Percentiles rank a stretch among this genome's conserved stretches.
These are phyloP conservation scores for Zostera marina DNA, from an alignment of 116 monocot species.

Conservation along the genomic window DNA sequence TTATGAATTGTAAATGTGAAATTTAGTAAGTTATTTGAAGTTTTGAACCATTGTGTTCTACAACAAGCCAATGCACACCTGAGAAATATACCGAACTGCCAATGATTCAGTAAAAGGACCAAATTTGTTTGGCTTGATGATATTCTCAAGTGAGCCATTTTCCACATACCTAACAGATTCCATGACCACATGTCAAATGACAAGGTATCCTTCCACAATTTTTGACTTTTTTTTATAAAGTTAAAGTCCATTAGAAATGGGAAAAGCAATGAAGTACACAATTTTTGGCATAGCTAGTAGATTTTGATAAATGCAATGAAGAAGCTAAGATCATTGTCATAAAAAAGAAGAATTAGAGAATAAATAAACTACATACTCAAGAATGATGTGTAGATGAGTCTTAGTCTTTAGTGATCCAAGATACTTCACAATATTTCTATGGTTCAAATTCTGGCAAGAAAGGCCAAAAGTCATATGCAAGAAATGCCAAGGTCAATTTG, in stretches of 20 bases:
- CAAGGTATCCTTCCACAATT: neutral
- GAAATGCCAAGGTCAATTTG: neutral
- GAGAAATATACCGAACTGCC: conserved; percentile 81
- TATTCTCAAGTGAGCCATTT: conserved; percentile 93
- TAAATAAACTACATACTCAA: conserved; percentile 42
- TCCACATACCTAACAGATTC: conserved; percentile 63
- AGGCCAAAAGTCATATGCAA: neutral
- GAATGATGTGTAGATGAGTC: conserved; percentile 93
- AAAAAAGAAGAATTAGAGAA: conserved; percentile 2
- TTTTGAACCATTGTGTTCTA: neutral
- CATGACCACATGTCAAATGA: neutral
- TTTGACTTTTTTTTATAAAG: too few relatives aligned
- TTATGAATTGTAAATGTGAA: neutral
- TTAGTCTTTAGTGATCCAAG: conserved; percentile 95
- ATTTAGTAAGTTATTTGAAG: neutral
- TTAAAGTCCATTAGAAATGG: too few relatives aligned
- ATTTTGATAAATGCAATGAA: neutral
- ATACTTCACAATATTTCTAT: conserved; percentile 98
- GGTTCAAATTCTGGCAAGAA: conserved; percentile 75
- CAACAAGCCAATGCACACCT: conserved; percentile 27
- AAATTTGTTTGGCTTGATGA: conserved; percentile 96
- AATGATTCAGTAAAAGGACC: conserved; percentile 95
- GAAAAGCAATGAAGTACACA: too few relatives aligned
- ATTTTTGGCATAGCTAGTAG: neutral
- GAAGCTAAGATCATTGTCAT: neutral